Percentiles rank a stretch among this genome's conserved stretches.
Conservation (phyloP, 495 filamentous ascomycete genomes). For the Penicillium odoratum region DNA sequence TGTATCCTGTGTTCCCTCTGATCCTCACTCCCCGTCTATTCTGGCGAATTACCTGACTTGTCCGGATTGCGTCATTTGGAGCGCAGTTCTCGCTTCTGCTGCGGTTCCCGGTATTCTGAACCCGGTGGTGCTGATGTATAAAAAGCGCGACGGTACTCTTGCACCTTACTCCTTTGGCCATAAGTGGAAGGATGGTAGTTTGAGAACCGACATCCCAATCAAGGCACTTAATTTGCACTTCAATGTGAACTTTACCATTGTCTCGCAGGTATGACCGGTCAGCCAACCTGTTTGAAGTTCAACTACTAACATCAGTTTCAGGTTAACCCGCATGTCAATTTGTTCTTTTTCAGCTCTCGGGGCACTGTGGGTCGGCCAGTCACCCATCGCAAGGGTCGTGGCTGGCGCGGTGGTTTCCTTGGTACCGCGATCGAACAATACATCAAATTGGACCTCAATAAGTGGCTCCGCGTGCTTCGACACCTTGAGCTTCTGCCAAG, state of each 20-base stretch:
- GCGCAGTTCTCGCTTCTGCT: conserved; percentile 90
- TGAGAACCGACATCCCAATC: conserved; percentile 94
- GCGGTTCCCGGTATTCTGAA: conserved; percentile 96
- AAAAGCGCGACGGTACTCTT: conserved; percentile 71
- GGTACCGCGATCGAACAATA: conserved; percentile 92
- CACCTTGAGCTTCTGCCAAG: conserved; percentile 90
- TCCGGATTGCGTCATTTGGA: conserved; percentile 98
- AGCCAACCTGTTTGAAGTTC: not conserved
- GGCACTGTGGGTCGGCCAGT: conserved; percentile 90
- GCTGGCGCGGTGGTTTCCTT: conserved; percentile 94
- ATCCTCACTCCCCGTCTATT: conserved; percentile 90
- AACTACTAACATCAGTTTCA: conserved; percentile 12
- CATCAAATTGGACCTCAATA: conserved; percentile 90
- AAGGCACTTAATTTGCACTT: conserved; percentile 92
- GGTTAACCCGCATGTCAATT: conserved; percentile 95
- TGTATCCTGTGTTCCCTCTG: conserved; percentile 93
- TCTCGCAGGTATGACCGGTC: conserved; percentile 63
- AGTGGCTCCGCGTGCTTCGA: conserved; percentile 92
- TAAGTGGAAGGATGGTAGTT: conserved; percentile 96
- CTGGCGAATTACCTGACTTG: conserved; percentile 91
- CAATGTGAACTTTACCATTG: conserved; percentile 96
- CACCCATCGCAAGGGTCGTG: conserved; percentile 87
- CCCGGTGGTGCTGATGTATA: conserved; percentile 96
- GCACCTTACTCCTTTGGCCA: conserved; percentile 89
- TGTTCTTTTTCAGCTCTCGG: conserved; percentile 96